Evolutionary conservation across 768 basidiomycete genomes (phyloP), one percentile per base, ranked within the genome.

Genomic region (Boletus fagicola): DNA sequence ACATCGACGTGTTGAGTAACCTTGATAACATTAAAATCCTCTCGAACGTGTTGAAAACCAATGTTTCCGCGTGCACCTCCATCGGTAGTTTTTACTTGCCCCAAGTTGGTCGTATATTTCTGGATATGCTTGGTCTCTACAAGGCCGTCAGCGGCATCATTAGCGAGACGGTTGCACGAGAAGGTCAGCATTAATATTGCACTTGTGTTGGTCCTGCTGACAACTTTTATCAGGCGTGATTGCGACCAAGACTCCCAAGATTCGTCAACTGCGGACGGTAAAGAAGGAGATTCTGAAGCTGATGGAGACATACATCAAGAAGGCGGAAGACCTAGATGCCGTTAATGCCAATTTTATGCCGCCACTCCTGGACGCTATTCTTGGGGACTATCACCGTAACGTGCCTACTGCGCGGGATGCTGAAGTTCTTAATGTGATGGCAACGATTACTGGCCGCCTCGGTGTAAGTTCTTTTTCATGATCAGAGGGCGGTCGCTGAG

Each of bases 221-320:
- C 26, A n/a, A 16, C 13, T 36, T 49, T 49, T 44, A 48, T 65
- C 40, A 95, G 93, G 94, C 33, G 74, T 86, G 40, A 86, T 98
- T 68, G 94, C 94, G 5, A 98, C 96, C 16, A 95, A 95, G 76
- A 98, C 95, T 3, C 95, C 96, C 10, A 97, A 97, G 80, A 85
- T 98, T 64, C 86, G 97, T 57, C 87, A 92, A 60, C 76, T 98
- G 52, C 82, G 97, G 59, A 98, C 96, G 4, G 95, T 99, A 64
- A 98, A 98, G 78, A 98, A 98, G 76, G 97, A 99, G 72, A 93
- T 98, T 46, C 74, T 99, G 62, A 95, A 94, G 77, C 75, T 98
- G 51, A 95, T 98, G 83, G 97, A 99, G 73, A 97, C 92, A 1
- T 98, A 98, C 72, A 88, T 98, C 73, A 91, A 87, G 76, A 95